These are phyloP conservation scores for Boechera divaricarpa DNA, from an alignment of 345 rosid species.

Conservation along the genomic window DNA sequence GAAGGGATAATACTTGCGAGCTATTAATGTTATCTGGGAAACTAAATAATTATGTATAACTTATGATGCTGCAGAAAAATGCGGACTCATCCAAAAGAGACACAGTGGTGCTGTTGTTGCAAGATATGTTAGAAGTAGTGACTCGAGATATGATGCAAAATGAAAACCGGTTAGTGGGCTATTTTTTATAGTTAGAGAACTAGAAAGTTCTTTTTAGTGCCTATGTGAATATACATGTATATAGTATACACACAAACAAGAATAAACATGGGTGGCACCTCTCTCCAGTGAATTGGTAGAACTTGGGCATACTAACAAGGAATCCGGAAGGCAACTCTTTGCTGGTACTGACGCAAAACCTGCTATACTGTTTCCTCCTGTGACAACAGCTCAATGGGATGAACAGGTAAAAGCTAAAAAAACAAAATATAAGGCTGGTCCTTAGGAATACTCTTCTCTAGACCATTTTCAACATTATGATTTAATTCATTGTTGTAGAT, in stretches of 20 bases:
- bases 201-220: constrained; percentile 6
- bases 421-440: constrained; percentile 1
- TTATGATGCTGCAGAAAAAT: constrained; percentile 74
- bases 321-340: constrained; percentile 93
- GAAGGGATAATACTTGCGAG: constrained; percentile 13
- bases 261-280: constrained; percentile 17
- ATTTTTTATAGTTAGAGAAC: constrained; percentile 18
- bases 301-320: constrained; percentile 85
- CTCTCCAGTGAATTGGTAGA: constrained; percentile 77
- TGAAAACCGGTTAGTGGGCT: constrained; percentile 80
- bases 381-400: constrained; percentile 79
- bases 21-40: constrained; percentile 21
- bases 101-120: constrained; percentile 80
- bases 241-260: constrained; percentile 18
- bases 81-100: constrained; percentile 73
- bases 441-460: background rate
- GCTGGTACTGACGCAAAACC: constrained; percentile 89
- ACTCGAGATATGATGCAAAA: constrained; percentile 95
- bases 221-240: constrained; percentile 17
- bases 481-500: constrained; percentile 55
- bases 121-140: constrained; percentile 95
- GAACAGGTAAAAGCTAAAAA: constrained; percentile 68
- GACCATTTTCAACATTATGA: constrained; percentile 14
- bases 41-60: constrained; percentile 10
- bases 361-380: constrained; percentile 86